Conservation (phyloP, 2,329 filamentous ascomycete genomes). For the Talaromyces islandicus region DNA sequence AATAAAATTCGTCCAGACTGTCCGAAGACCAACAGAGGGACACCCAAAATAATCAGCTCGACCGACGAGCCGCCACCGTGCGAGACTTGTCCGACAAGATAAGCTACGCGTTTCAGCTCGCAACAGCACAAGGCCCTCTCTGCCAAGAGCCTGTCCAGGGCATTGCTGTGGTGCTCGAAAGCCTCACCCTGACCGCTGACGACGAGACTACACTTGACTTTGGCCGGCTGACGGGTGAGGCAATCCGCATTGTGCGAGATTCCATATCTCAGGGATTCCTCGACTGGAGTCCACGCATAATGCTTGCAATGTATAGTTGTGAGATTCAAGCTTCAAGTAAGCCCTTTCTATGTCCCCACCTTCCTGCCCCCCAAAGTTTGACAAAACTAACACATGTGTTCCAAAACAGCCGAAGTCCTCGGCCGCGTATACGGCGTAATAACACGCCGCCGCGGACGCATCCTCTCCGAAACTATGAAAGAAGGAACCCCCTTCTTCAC, state of each 20-base stretch:
- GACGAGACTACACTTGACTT: conserved; percentile 49
- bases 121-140: conserved; percentile 79
- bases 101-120: conserved; percentile 87
- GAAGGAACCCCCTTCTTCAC: conserved; percentile 96
- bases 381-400: background rate
- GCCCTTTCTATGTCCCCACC: conserved; percentile 28
- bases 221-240: conserved; percentile 81
- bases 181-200: conserved; percentile 51
- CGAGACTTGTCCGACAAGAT: conserved; percentile 84
- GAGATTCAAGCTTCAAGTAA: conserved; percentile 91
- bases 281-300: conserved; percentile 91
- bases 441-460: conserved; percentile 83
- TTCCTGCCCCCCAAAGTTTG: no score
- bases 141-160: conserved; percentile 93
- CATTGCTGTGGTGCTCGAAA: conserved; percentile 83
- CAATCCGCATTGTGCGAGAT: conserved; percentile 82
- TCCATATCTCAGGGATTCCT: conserved; percentile 81
- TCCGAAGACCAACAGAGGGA: conserved; percentile 28
- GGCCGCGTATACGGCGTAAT: conserved; percentile 96
- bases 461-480: conserved; percentile 85
- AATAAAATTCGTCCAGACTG: conserved; percentile 20
- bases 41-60: conserved; percentile 19
- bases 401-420: conserved; percentile 68
- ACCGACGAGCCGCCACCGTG: conserved; percentile 33
- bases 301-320: conserved; percentile 96